These are phyloP conservation scores for Fraxinus floribunda DNA, from an alignment of 305 asterid species.

Conservation along the genomic window DNA sequence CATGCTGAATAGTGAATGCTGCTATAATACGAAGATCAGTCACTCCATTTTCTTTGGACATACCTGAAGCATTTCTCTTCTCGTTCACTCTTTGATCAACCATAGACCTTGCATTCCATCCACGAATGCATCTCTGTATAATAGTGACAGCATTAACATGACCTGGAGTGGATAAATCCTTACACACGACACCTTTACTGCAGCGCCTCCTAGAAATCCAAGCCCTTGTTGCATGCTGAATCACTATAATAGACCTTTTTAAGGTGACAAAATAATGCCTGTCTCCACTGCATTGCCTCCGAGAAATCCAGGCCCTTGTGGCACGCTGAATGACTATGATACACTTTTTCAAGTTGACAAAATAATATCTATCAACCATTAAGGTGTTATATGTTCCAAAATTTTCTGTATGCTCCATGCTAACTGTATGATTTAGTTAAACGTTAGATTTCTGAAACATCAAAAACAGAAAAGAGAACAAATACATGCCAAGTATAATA, in stretches of 20 bases:
- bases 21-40: slow-evolving; percentile 35
- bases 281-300: slow-evolving; percentile 34
- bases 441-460: slow-evolving; percentile 21
- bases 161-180: slow-evolving; percentile 24
- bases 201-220: slow-evolving; percentile 43
- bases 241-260: slow-evolving; percentile 44
- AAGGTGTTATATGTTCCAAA: slow-evolving; percentile 30
- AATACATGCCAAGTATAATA: slow-evolving; percentile 19
- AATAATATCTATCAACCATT: slow-evolving; percentile 60
- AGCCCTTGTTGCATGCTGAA: slow-evolving; percentile 62
- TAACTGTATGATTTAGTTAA: slow-evolving; percentile 44
- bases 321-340: slow-evolving; percentile 59
- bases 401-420: slow-evolving; percentile 35
- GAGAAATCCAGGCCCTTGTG: slow-evolving; percentile 51
- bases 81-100: slow-evolving; percentile 21
- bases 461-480: neutral
- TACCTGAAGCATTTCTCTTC: slow-evolving; percentile 27
- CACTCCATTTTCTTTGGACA: slow-evolving; percentile 28
- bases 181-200: slow-evolving; percentile 10
- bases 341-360: slow-evolving; percentile 51
- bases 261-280: slow-evolving; percentile 58
- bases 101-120: slow-evolving; percentile 30
- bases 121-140: slow-evolving; percentile 37
- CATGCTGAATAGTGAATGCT: slow-evolving; percentile 47
- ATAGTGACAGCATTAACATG: slow-evolving; percentile 36